Conservation (phyloP, 2,329 filamentous ascomycete species). For the Coniosporium tulheliwenetii region DNA sequence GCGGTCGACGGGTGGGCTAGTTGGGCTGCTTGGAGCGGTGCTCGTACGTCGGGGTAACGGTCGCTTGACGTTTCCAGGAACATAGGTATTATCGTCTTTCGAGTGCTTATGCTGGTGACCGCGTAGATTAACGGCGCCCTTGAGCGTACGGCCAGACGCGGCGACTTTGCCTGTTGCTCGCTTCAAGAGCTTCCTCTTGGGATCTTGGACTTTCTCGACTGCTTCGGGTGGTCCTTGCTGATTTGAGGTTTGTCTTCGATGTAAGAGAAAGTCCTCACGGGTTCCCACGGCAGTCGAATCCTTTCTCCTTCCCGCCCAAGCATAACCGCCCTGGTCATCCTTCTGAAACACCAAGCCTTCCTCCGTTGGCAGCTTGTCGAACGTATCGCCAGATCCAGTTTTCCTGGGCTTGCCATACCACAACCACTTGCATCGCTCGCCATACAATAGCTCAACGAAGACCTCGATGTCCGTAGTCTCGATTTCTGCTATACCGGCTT, state of each 20-base stretch:
- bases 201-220: slow-evolving; percentile 17
- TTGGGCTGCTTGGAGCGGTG: no score
- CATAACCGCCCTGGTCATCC: slow-evolving; percentile 35
- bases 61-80: no score
- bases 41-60: no score
- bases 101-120: no score
- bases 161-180: slow-evolving; percentile 46
- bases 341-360: slow-evolving; percentile 36
- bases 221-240: neutral
- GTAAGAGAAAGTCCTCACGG: slow-evolving; percentile 25
- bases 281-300: slow-evolving; percentile 27
- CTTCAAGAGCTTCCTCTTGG: slow-evolving; percentile 47
- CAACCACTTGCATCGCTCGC: slow-evolving; percentile 80
- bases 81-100: no score
- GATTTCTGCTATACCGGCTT: slow-evolving; percentile 78
- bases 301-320: slow-evolving; percentile 32
- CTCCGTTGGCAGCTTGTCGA: slow-evolving; percentile 20
- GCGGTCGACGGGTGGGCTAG: no score
- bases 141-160: no score
- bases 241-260: neutral
- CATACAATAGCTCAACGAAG: slow-evolving; percentile 63
- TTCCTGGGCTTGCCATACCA: slow-evolving; percentile 85
- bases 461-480: slow-evolving; percentile 82
- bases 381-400: slow-evolving; percentile 21
- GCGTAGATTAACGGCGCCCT: no score